These are phyloP conservation scores for Skeletonema costatum DNA, from an alignment of 108 stramenopile genomes.

Conservation along the genomic window DNA sequence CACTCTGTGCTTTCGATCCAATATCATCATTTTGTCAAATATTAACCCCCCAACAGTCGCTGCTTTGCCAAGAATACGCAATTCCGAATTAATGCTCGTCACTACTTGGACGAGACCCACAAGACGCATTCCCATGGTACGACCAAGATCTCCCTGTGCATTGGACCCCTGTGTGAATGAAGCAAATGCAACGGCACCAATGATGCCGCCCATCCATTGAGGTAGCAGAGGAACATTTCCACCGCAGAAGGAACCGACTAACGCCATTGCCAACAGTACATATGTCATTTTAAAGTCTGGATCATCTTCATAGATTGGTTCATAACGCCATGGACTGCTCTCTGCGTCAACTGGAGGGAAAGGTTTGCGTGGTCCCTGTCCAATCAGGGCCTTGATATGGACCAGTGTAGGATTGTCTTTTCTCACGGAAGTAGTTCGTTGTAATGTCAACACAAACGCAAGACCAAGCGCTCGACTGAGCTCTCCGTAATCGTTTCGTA, in stretches of 20 bases:
- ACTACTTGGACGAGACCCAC: constrained; percentile 62
- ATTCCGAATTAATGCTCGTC: constrained; percentile 65
- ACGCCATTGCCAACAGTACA: constrained; percentile 66
- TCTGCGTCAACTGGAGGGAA: constrained; percentile 70
- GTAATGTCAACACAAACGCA: constrained; percentile 59
- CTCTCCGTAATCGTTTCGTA: constrained; percentile 81
- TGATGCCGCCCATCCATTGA: constrained; percentile 76
- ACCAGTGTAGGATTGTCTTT: constrained; percentile 67
- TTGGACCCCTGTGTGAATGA: constrained; percentile 51
- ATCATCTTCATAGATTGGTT: constrained; percentile 51
- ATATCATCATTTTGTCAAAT: constrained; percentile 78
- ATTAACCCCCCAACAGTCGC: constrained; percentile 66
- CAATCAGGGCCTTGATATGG: constrained; percentile 61
- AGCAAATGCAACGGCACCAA: constrained; percentile 72
- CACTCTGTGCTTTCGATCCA: constrained; percentile 86
- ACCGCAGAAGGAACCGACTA: constrained; percentile 74
- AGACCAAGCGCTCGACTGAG: constrained; percentile 71
- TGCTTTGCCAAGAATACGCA: constrained; percentile 62
- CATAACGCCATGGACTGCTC: constrained; percentile 69
- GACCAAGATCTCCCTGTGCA: constrained; percentile 74
- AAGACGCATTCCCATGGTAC: constrained; percentile 83
- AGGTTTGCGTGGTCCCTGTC: constrained; percentile 55
- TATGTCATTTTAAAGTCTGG: constrained; percentile 80
- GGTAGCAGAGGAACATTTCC: constrained; percentile 83
- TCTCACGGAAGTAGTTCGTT: constrained; percentile 60